These are phyloP conservation scores for Eutrema heterophyllum DNA, from an alignment of 345 rosid genomes.

Conservation along the genomic window DNA sequence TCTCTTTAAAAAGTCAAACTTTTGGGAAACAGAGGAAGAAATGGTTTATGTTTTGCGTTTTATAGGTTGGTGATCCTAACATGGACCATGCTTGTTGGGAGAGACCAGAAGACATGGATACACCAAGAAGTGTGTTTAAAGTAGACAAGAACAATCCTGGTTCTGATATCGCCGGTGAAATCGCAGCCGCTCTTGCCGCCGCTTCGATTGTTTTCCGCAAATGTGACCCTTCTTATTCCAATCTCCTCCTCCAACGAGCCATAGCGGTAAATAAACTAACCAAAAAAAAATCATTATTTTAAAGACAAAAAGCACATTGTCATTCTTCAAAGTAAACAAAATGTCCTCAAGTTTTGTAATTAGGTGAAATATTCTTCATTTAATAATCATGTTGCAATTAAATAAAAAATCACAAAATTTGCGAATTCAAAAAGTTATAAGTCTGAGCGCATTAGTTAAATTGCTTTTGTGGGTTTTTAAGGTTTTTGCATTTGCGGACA, in stretches of 20 bases:
- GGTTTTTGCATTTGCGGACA: slow-evolving; percentile 76
- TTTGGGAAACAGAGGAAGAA: neutral
- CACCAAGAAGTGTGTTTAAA: slow-evolving; percentile 56
- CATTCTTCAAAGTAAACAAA: neutral
- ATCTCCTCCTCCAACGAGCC: slow-evolving; percentile 50
- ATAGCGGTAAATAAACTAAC: slow-evolving; percentile 24
- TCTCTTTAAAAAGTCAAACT: neutral
- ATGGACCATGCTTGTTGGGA: slow-evolving; percentile 64
- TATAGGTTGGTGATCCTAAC: slow-evolving; percentile 31
- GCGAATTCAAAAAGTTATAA: neutral
- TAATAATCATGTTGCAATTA: neutral
- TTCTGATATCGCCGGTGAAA: slow-evolving; percentile 80
- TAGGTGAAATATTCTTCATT: neutral
- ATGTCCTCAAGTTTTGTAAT: neutral
- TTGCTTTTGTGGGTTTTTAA: slow-evolving; percentile 23
- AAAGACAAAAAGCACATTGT: too few relatives aligned
- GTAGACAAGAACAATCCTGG: slow-evolving; percentile 59
- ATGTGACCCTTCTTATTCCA: slow-evolving; percentile 45
- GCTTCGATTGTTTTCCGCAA: slow-evolving; percentile 61
- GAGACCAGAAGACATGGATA: slow-evolving; percentile 98
- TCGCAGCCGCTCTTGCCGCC: slow-evolving; percentile 83
- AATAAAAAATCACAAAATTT: neutral
- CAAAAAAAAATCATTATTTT: neutral
- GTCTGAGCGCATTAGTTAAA: neutral
- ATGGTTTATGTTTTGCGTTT: neutral